These are phyloP conservation scores for bread wheat (Triticum aestivum) DNA, from an alignment of 176 grass and related monocot species.

Conservation along the genomic window DNA sequence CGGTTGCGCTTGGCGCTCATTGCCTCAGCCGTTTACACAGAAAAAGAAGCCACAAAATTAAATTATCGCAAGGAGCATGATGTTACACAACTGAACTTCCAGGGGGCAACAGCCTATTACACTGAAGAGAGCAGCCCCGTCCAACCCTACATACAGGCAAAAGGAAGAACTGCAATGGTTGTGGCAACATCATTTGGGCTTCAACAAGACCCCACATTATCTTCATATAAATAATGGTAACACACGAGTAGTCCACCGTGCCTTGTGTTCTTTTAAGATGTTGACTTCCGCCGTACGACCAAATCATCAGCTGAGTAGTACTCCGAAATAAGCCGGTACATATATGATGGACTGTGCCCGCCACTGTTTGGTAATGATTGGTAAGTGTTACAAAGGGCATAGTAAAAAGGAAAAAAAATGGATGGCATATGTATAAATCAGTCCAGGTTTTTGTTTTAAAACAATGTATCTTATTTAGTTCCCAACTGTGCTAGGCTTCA, in stretches of 20 bases:
- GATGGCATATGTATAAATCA: background rate
- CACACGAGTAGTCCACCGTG: background rate
- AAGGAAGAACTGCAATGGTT: background rate
- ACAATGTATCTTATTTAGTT: background rate
- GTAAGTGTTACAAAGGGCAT: conserved; percentile 12
- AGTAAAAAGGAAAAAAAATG: background rate
- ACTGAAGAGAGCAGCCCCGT: conserved; percentile 9
- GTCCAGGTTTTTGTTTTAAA: background rate
- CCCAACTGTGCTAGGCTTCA: background rate
- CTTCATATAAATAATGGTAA: conserved; percentile 9
- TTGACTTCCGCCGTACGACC: conserved; percentile 49
- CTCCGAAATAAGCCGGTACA: conserved; percentile 92
- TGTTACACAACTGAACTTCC: conserved; percentile 14
- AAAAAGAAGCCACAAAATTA: conserved; percentile 6
- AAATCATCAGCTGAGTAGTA: conserved; percentile 98
- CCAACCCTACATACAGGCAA: background rate
- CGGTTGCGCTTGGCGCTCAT: background rate
- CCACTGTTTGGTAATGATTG: conserved; percentile 59
- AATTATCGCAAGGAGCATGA: background rate
- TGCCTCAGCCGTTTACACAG: conserved; percentile 18
- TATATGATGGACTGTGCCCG: conserved; percentile 90
- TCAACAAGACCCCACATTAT: conserved; percentile 7
- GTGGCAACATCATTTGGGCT: background rate
- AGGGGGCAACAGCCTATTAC: conserved; percentile 1
- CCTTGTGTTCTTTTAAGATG: conserved; percentile 42